Percentiles rank a stretch among this genome's conserved stretches.
Evolutionary conservation across 2,329 filamentous ascomycete genomes (phyloP).

Genomic region (Arthrobotrys sphaeroides): DNA sequence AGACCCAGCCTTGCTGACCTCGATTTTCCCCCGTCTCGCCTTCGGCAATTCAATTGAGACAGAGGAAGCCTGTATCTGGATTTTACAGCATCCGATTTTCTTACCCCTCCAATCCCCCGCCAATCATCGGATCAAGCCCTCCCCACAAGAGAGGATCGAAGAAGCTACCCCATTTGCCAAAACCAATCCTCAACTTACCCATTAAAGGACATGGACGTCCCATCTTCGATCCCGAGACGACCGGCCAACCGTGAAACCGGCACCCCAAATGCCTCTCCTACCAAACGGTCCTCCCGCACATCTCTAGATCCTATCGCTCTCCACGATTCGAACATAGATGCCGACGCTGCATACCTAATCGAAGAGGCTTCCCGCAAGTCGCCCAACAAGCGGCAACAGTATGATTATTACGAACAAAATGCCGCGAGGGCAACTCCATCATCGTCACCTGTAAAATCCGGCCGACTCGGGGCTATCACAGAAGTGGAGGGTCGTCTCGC

Average conservation of each 20-base stretch:
- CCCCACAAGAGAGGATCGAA: not conserved
- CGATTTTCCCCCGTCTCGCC: too few species aligned
- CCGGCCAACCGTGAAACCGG: constrained; percentile 30
- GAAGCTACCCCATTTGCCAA: not conserved
- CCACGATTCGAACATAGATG: constrained; percentile 31
- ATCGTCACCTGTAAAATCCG: constrained; percentile 30
- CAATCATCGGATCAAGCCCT: not conserved
- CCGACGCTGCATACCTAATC: constrained; percentile 24
- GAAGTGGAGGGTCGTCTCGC: constrained; percentile 37
- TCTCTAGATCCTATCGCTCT: constrained; percentile 27
- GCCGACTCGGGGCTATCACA: constrained; percentile 25
- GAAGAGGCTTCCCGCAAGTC: constrained; percentile 35
- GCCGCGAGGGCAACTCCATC: constrained; percentile 12
- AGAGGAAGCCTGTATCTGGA: not conserved
- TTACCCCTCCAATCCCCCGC: constrained; percentile 5
- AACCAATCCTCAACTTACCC: not conserved
- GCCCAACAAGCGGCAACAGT: constrained; percentile 31
- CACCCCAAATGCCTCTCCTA: constrained; percentile 25
- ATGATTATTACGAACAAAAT: constrained; percentile 7
- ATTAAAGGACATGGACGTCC: constrained; percentile 41
- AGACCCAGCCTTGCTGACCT: too few species aligned
- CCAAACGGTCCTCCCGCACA: constrained; percentile 32
- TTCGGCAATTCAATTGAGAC: not conserved
- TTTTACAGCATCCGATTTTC: not conserved
- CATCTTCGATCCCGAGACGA: constrained; percentile 43